Evolutionary conservation across 192 early-diverging fungal genomes (phyloP).

Genomic region (Obelidium mucronatum): DNA sequence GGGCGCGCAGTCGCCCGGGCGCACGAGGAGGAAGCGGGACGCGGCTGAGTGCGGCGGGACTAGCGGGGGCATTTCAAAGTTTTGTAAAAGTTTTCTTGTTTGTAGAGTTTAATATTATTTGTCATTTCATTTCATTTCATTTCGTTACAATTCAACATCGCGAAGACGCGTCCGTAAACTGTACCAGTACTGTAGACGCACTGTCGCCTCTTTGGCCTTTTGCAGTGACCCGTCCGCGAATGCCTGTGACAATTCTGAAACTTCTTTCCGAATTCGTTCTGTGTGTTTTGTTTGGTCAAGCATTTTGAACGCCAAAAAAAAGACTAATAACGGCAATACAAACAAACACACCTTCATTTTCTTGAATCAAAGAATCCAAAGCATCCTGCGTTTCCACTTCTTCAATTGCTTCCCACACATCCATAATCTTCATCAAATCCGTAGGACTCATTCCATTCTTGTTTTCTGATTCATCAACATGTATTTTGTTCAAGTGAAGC

Average conservation of each 20-base stretch:
- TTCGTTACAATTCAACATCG: slow-evolving; percentile 21
- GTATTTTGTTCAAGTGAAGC: slow-evolving; percentile 63
- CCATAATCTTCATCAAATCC: slow-evolving; percentile 83
- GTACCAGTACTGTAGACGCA: slow-evolving; percentile 81
- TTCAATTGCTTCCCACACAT: slow-evolving; percentile 77
- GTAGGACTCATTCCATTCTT: slow-evolving; percentile 57
- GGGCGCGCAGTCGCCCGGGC: too few relatives aligned
- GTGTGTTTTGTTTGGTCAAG: too few relatives aligned
- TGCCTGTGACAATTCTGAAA: slow-evolving; percentile 53
- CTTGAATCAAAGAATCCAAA: slow-evolving; percentile 60
- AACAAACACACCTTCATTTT: slow-evolving; percentile 66
- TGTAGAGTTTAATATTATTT: too few relatives aligned
- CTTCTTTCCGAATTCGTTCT: slow-evolving; percentile 60
- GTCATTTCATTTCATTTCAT: too few relatives aligned
- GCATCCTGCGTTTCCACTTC: slow-evolving; percentile 70
- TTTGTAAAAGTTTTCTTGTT: too few relatives aligned
- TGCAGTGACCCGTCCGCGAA: slow-evolving; percentile 63
- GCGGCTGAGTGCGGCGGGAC: too few relatives aligned
- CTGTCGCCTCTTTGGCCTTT: slow-evolving; percentile 67
- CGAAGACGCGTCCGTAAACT: slow-evolving; percentile 37
- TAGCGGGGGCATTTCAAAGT: too few relatives aligned
- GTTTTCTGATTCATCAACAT: slow-evolving; percentile 69
- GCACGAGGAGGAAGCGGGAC: too few relatives aligned
- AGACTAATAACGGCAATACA: neutral
- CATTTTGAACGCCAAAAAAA: neutral